These are phyloP conservation scores for Bifiguratus adelaidae DNA, from an alignment of 192 early-diverging fungal genomes.

Conservation along the genomic window DNA sequence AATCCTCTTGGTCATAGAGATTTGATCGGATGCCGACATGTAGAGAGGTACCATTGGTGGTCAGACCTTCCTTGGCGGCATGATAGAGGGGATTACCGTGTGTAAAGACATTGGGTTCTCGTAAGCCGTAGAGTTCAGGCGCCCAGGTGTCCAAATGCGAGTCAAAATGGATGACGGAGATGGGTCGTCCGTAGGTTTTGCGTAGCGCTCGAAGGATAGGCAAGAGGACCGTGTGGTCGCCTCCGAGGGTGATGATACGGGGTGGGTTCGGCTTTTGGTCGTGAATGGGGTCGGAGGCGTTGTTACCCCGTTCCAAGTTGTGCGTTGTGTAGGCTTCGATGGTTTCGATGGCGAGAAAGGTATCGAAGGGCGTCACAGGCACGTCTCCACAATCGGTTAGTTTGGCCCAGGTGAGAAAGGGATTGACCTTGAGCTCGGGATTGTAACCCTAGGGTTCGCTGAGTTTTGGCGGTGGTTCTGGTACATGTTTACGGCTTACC, in stretches of 20 bases:
- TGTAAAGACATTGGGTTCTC: slow-evolving; percentile 12
- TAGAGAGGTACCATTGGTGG: slow-evolving; percentile 21
- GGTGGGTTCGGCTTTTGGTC: slow-evolving; percentile 4
- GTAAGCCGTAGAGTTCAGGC: slow-evolving; percentile 15
- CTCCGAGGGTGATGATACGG: slow-evolving; percentile 14
- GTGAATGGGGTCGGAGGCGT: neutral
- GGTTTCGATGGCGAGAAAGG: slow-evolving; percentile 10
- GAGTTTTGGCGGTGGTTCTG: neutral
- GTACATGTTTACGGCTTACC: slow-evolving; percentile 1
- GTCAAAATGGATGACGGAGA: slow-evolving; percentile 21
- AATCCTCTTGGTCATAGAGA: slow-evolving; percentile 22
- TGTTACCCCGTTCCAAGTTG: slow-evolving; percentile 8
- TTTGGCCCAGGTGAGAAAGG: slow-evolving; percentile 17
- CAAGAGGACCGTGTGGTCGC: slow-evolving; percentile 17
- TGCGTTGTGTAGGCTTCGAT: slow-evolving; percentile 13
- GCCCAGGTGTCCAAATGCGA: slow-evolving; percentile 21
- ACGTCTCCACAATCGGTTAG: slow-evolving; percentile 19
- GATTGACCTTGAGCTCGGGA: slow-evolving; percentile 11
- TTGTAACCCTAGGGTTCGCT: slow-evolving; percentile 13
- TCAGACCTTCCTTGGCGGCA: slow-evolving; percentile 23
- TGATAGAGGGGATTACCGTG: slow-evolving; percentile 28
- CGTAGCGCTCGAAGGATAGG: slow-evolving; percentile 15
- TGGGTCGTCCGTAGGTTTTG: slow-evolving; percentile 5
- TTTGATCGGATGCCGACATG: slow-evolving; percentile 27
- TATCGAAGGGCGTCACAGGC: slow-evolving; percentile 18